A percentile compares a stretch with the other conserved stretches of the same genome.
These are phyloP conservation scores for Heracleum sosnowskyi DNA, from an alignment of 129 eudicot species.

Conservation along the genomic window DNA sequence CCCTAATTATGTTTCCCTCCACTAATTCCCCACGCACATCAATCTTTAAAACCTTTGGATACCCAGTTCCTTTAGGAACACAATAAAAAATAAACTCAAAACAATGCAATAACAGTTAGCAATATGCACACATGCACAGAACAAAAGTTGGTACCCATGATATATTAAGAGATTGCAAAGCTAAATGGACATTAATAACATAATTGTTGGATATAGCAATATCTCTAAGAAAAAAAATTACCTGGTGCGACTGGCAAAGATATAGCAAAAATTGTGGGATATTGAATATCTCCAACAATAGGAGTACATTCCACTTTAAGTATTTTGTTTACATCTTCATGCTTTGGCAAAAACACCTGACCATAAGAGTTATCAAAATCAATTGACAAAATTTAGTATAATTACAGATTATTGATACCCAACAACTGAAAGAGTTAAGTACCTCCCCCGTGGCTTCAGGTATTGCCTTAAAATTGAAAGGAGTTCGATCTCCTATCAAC, in stretches of 20 bases:
- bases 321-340: conserved; percentile 45
- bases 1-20: conserved; percentile 74
- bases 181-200: neutral
- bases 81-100: conserved; percentile 9
- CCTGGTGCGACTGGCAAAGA: conserved; percentile 83
- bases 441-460: conserved; percentile 78
- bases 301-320: conserved; percentile 93
- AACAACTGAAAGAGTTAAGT: conserved; percentile 10
- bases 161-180: neutral
- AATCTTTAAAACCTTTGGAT: conserved; percentile 91
- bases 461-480: conserved; percentile 57
- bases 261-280: conserved; percentile 72
- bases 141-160: neutral
- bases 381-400: neutral
- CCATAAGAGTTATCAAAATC: conserved; percentile 12
- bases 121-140: neutral
- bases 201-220: neutral
- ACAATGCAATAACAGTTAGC: neutral
- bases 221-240: conserved; percentile 16
- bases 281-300: conserved; percentile 59
- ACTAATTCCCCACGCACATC: conserved; percentile 81
- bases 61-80: conserved; percentile 60
- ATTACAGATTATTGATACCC: neutral
- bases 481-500: conserved; percentile 68
- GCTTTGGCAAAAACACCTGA: conserved; percentile 87